Evolutionary conservation across 176 grass and related monocot genomes (phyloP).

Genomic region (Thinopyrum elongatum): DNA sequence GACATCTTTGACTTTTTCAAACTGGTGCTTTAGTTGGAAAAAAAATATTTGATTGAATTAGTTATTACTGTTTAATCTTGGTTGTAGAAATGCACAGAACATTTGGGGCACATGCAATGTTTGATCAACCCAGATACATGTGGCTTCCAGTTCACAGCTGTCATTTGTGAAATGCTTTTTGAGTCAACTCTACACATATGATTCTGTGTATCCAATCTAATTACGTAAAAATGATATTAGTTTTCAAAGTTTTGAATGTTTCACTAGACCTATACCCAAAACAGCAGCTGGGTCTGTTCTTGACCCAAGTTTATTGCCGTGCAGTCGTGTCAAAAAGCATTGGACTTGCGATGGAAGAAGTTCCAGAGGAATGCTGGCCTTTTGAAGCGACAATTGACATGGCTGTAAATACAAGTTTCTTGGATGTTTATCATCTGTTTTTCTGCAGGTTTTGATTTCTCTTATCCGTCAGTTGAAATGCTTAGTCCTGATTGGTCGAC

Average conservation of each 20-base stretch:
- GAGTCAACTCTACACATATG: background rate
- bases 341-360: slow-evolving; percentile 80
- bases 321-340: slow-evolving; percentile 76
- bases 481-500: slow-evolving; percentile 13
- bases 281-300: background rate
- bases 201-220: slow-evolving; percentile 9
- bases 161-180: background rate
- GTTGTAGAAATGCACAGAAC: background rate
- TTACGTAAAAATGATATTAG: background rate
- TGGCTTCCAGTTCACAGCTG: background rate
- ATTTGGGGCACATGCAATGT: background rate
- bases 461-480: background rate
- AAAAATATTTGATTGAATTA: background rate
- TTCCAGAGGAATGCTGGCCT: slow-evolving; percentile 83
- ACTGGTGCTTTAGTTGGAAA: background rate
- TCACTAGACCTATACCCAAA: too few species aligned
- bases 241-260: slow-evolving; percentile 1
- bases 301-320: slow-evolving; percentile 12
- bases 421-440: slow-evolving; percentile 1
- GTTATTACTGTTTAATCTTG: background rate
- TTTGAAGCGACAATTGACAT: slow-evolving; percentile 81
- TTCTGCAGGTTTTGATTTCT: background rate
- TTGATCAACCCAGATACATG: background rate
- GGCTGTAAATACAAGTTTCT: slow-evolving; percentile 66
- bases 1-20: background rate